Evolutionary conservation across 1,284 basidiomycete species (phyloP), one percentile per base, ranked within the genome.

Genomic region (Cystobasidium slooffiae): DNA sequence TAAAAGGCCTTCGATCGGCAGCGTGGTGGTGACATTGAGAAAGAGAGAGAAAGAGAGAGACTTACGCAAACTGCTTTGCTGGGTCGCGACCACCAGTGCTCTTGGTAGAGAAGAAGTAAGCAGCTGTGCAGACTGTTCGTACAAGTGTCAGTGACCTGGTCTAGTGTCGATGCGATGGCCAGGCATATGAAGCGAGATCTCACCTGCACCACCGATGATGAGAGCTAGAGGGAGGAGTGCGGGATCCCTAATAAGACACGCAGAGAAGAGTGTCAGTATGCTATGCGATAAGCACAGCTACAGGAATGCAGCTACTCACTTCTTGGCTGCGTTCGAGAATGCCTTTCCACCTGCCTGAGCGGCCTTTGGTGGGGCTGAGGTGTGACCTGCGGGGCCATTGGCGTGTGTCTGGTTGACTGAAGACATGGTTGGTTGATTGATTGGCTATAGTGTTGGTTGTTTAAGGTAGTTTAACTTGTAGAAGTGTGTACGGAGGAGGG

Each of bases 161-260:
- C 39, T 24, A 31, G 59, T 14, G 51, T 18, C n/a, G 6, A 43
- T 24, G 41, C 10, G 41, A 22, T 20, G 24, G 20, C 14, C 22
- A 37, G 62, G 31, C 41, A 37, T 24, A 24, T 14, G 44, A 5
- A 18, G 20, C 3, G 10, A 7, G 6, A 14, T n/a, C 69, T 59
- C 61, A 63, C 56, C 69, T 51, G 49, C 61, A 24, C 58, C 69
- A 39, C 69, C 69, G 16, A 73, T 43, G 70, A 73, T 64, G 52
- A 73, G 7, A 6, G 62, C 70, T 9, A 73, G 70, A 65, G 70
- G 70, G 55, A 73, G 63, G 31, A 73, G 70, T 22, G 70, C 61
- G 41, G 70, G 70, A 52, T 73, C 70, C 41, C 61, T 66, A 47
- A 16, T 16, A 46, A 22, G 31, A 46, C 16, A 14, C 16, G 46